Conservation (phyloP, 257 asterid species). For the Buddleja alternifolia region DNA sequence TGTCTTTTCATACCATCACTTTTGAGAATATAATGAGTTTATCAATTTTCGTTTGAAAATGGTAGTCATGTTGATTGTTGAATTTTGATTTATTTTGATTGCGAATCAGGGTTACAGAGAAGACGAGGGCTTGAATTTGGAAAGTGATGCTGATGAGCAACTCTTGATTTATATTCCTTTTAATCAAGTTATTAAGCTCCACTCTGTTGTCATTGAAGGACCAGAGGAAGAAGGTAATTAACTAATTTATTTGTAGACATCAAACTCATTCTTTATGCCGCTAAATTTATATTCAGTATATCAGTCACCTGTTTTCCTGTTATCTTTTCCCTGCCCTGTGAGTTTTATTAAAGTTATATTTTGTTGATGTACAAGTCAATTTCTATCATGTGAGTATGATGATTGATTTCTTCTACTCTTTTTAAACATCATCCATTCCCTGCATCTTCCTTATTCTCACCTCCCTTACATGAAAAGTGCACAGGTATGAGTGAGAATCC, state of each 20-base stretch:
- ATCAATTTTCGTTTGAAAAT: too few relatives aligned
- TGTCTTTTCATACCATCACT: too few relatives aligned
- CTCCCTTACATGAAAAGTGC: not conserved
- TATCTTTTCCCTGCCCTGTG: not conserved
- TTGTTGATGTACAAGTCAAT: not conserved
- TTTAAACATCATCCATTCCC: not conserved
- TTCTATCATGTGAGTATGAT: not conserved
- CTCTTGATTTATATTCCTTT: constrained; percentile 87
- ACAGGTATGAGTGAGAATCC: constrained; percentile 2
- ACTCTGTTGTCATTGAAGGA: constrained; percentile 72
- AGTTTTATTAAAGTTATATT: constrained; percentile 1
- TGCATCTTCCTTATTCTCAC: not conserved
- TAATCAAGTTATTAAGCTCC: constrained; percentile 81
- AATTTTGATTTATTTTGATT: constrained; percentile 17
- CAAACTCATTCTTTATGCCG: not conserved
- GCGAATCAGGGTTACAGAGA: constrained; percentile 89
- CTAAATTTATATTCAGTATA: not conserved
- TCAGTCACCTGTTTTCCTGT: not conserved
- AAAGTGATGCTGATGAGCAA: constrained; percentile 98
- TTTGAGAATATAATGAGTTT: too few relatives aligned
- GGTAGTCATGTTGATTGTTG: too few relatives aligned
- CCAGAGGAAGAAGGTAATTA: constrained; percentile 88
- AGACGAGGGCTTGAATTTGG: constrained; percentile 83
- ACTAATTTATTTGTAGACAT: constrained; percentile 7
- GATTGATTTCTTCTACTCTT: constrained; percentile 1